These are phyloP conservation scores for Nakazawaea ambrosiae DNA, from an alignment of 805 yeast species.

Conservation along the genomic window DNA sequence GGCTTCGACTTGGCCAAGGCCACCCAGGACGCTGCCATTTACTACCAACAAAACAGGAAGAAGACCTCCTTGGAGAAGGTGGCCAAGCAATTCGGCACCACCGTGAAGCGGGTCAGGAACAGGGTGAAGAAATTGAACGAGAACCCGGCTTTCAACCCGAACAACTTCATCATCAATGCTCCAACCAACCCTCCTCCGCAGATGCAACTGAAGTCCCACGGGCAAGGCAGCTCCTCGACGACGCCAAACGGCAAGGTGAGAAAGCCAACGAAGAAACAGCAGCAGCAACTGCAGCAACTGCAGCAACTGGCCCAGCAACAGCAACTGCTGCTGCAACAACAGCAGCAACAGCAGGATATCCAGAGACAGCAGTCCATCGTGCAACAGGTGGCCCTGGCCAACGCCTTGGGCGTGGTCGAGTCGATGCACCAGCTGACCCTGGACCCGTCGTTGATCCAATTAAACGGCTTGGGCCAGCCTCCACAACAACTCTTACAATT, in stretches of 20 bases:
- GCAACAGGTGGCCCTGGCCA: constrained; percentile 7
- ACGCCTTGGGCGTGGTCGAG: constrained; percentile 8
- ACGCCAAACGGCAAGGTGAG: constrained; percentile 2
- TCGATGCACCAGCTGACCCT: constrained; percentile 8
- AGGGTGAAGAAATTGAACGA: constrained; percentile 10
- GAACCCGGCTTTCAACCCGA: constrained; percentile 9
- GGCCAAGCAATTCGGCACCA: constrained; percentile 11
- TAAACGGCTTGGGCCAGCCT: constrained; percentile 9
- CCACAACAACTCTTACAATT: constrained; percentile 10
- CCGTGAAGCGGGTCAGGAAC: constrained; percentile 11
- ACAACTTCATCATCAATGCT: constrained; percentile 7
- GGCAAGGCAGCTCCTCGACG: background rate
- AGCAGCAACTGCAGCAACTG: constrained; percentile 2
- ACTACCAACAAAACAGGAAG: constrained; percentile 9
- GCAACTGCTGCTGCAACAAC: constrained; percentile 1
- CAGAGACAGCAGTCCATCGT: constrained; percentile 1
- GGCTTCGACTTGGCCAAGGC: constrained; percentile 8
- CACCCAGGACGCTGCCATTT: constrained; percentile 11
- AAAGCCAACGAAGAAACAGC: constrained; percentile 6
- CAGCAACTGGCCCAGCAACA: background rate
- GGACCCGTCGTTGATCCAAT: constrained; percentile 11
- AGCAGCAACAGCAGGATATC: background rate
- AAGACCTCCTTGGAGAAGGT: constrained; percentile 12
- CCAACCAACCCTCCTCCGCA: constrained; percentile 8
- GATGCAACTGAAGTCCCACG: background rate